These are phyloP conservation scores for Kodamaea kaohsiungensis DNA, from an alignment of 805 yeast genomes.

Conservation along the genomic window DNA sequence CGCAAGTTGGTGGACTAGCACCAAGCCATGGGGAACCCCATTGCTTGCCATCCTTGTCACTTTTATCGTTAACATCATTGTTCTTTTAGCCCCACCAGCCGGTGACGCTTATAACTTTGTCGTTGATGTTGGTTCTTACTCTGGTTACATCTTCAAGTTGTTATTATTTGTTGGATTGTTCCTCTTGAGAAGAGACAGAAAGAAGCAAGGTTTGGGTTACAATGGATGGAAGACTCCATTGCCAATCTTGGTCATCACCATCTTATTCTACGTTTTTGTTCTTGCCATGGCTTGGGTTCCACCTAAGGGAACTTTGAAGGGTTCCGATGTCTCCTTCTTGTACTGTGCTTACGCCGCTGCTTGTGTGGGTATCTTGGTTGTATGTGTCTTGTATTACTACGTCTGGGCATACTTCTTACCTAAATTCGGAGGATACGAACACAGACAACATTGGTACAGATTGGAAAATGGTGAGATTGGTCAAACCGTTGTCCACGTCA, in stretches of 20 bases:
- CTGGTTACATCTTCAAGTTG: constrained; percentile 28
- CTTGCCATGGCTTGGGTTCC: constrained; percentile 45
- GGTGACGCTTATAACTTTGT: constrained; percentile 37
- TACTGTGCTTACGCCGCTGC: constrained; percentile 44
- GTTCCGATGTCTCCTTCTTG: constrained; percentile 44
- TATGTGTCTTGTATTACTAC: constrained; percentile 35
- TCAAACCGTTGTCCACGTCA: constrained; percentile 39
- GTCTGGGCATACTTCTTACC: constrained; percentile 41
- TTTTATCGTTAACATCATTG: constrained; percentile 26
- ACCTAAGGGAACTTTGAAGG: constrained; percentile 40
- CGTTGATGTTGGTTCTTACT: constrained; percentile 32
- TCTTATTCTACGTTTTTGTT: constrained; percentile 38
- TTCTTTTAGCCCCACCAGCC: constrained; percentile 34
- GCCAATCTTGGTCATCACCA: constrained; percentile 32
- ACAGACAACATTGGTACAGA: constrained; percentile 28
- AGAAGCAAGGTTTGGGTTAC: constrained; percentile 29
- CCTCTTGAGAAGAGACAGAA: constrained; percentile 30
- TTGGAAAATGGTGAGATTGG: constrained; percentile 42
- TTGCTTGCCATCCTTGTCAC: constrained; percentile 26
- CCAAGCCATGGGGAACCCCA: constrained; percentile 35
- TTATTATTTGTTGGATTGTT: constrained; percentile 28
- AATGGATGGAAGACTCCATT: constrained; percentile 35
- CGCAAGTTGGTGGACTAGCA: constrained; percentile 28
- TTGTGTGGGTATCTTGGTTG: constrained; percentile 32
- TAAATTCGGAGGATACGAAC: constrained; percentile 28